phyloP scores from a whole-genome alignment of 345 rosid species.

The Euclidium syriacum region DNA sequence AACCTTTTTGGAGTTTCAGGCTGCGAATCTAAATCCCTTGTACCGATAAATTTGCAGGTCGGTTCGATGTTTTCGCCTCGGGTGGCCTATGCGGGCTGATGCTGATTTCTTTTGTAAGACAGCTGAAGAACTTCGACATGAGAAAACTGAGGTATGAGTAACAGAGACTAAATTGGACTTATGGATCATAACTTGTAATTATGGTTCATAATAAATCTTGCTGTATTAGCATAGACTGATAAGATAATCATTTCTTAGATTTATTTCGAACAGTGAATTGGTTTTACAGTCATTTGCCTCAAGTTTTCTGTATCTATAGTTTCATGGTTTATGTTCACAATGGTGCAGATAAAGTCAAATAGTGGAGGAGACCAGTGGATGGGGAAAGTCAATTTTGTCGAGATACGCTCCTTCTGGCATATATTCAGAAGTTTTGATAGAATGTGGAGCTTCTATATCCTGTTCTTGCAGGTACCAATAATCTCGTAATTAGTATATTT shows the following conservation, averaged over 20 bases:
- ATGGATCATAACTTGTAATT: slow-evolving; percentile 1
- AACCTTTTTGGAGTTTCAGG: background rate
- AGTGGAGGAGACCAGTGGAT: slow-evolving; percentile 36
- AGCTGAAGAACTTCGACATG: slow-evolving; percentile 29
- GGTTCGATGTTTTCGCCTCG: slow-evolving; percentile 57
- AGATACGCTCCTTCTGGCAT: slow-evolving; percentile 61
- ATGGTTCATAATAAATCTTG: background rate
- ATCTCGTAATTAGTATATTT: background rate
- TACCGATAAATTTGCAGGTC: slow-evolving; percentile 43
- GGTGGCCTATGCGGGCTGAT: slow-evolving; percentile 75
- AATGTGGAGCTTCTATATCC: slow-evolving; percentile 61
- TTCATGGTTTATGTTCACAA: background rate
- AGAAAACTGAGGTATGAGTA: slow-evolving; percentile 42
- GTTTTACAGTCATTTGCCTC: background rate
- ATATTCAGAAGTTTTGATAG: slow-evolving; percentile 64
- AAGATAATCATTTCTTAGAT: background rate
- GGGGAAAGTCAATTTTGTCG: slow-evolving; percentile 58
- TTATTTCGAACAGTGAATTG: background rate
- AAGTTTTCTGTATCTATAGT: background rate
- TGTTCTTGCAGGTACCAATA: slow-evolving; percentile 48
- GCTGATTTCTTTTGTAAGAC: slow-evolving; percentile 61
- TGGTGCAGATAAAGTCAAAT: slow-evolving; percentile 36
- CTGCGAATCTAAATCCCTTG: background rate
- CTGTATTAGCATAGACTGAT: background rate
- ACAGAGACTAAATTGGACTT: background rate